phyloP scores from a whole-genome alignment of 2,329 filamentous ascomycete species.

The Pseudogymnoascus sp. region DNA sequence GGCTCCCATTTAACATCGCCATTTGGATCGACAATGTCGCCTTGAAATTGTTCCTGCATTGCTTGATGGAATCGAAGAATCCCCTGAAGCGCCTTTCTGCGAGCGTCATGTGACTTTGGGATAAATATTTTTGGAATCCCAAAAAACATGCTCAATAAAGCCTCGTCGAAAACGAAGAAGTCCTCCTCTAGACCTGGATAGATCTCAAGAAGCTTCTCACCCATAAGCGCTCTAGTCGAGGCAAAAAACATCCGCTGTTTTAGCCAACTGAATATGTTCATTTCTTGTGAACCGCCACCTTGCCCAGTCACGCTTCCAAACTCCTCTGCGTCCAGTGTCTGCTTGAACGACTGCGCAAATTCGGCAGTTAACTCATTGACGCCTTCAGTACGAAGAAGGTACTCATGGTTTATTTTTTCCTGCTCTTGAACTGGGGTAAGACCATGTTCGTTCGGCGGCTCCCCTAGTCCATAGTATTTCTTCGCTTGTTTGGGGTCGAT shows the following conservation, averaged over 20 bases:
- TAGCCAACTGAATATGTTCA: background rate
- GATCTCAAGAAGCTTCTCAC: background rate
- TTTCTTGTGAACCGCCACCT: background rate
- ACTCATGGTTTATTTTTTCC: constrained; percentile 4
- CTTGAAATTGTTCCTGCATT: background rate
- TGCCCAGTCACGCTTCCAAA: background rate
- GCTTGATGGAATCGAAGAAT: background rate
- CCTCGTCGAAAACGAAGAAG: background rate
- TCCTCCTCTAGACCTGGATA: background rate
- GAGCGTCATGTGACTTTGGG: background rate
- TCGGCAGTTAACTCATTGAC: background rate
- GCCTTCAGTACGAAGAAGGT: background rate
- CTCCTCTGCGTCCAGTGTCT: background rate
- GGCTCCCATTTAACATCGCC: background rate
- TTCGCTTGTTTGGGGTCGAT: background rate
- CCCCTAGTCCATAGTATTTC: background rate
- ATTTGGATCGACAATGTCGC: background rate
- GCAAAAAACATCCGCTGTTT: background rate
- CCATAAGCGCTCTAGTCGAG: constrained; percentile 2
- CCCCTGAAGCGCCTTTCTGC: background rate
- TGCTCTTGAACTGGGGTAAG: background rate
- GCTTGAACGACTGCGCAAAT: background rate
- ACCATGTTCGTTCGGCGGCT: background rate
- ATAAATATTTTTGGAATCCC: background rate
- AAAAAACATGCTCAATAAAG: background rate